Evolutionary conservation across 2,329 filamentous ascomycete species (phyloP), one percentile per base, ranked within the genome.

Genomic region (Neopestalotiopsis sp.): DNA sequence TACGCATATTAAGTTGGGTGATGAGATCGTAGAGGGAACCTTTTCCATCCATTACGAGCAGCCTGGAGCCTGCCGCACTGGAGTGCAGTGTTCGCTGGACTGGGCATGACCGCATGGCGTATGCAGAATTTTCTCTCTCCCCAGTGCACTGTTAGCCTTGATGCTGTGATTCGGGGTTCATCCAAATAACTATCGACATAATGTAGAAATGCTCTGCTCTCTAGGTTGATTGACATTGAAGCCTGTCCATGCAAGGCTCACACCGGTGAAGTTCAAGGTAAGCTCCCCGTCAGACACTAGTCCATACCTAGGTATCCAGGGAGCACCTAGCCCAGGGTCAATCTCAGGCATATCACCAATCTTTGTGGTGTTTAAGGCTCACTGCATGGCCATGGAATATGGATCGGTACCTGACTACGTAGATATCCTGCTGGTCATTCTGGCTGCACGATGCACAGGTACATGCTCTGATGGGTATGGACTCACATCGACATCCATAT

Each of bases 221-320:
- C n/a, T 62, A 42, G 14, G 12, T 38, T n/a, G 12, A 62, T 17
- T 61, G 28, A n/a, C n/a, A 14, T n/a, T 42, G 14, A 17, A 20
- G 34, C 14, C 30, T 28, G n/a, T 20, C 14, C 61, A 64, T 64
- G 61, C 61, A 53, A 28, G 61, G 61, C 61, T 64, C 32, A 64
- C 61, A 64, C 61, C 61, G 61, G 61, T 64, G 38, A 64, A 5
- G 7, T 28, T 49, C 38, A 14, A n/a, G 42, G 42, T n/a, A 49
- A 14, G 42, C n/a, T 49, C 45, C 45, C 45, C 30, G 57, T 34
- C 20, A 34, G 30, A 59, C 57, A 34, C 57, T 59, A 59, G 24
- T 59, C 57, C 57, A 24, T 34, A 30, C 24, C 14, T 14, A 34
- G 57, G 24, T 14, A 32, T 28, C 24, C n/a, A 9, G 49, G 49